Evolutionary conservation across 1,284 basidiomycete genomes (phyloP), one percentile per base, ranked within the genome.

Genomic region (Stereum hirsutum): DNA sequence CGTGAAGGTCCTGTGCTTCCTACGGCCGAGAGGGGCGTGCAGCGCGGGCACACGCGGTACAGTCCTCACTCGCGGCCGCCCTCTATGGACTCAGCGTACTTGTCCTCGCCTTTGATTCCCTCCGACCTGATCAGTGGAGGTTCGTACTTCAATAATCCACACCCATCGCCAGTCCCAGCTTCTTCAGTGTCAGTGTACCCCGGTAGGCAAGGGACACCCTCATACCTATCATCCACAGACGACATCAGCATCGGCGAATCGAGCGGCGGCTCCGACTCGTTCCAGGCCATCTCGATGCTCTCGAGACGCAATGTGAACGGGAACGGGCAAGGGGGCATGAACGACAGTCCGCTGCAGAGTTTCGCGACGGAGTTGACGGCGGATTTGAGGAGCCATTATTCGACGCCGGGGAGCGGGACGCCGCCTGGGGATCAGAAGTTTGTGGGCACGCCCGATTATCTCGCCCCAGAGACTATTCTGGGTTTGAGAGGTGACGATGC

Each of bases 401-500:
- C 78, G 14, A 74, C 73, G 14, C 65, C 71, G 4, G 74, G 67
- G 12, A 15, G 71, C 12, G 72, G 74, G 5, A 87, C 86, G 1
- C 81, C 85, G 20, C 80, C 83, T 20, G 79, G 80, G n/a, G 87
- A 89, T 46, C 88, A 89, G 62, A 89, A 89, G 61, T 92, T 98
- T 54, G 94, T 96, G 7, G 94, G 94, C 12, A 98, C 94, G 2
- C 95, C 95, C 3, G 94, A 98, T 64, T 98, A 98, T 61, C 75
- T 98, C 32, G 91, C 94, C 3, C 94, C 94, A 0, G 94, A 98
- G 63, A 95, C 89, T 37, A 97, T 99, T 49, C 77, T 98, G 43
- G 96, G 96, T 48, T 77, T 98, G 50, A 88, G 93, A 40, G 91
- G 91, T 42, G 95, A 99, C 58, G 94, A 99, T 64, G 87, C 85